A percentile compares a stretch with the other conserved stretches of the same genome.
Evolutionary conservation across 2,329 filamentous ascomycete species (phyloP).

Genomic region (Fusarium citri): DNA sequence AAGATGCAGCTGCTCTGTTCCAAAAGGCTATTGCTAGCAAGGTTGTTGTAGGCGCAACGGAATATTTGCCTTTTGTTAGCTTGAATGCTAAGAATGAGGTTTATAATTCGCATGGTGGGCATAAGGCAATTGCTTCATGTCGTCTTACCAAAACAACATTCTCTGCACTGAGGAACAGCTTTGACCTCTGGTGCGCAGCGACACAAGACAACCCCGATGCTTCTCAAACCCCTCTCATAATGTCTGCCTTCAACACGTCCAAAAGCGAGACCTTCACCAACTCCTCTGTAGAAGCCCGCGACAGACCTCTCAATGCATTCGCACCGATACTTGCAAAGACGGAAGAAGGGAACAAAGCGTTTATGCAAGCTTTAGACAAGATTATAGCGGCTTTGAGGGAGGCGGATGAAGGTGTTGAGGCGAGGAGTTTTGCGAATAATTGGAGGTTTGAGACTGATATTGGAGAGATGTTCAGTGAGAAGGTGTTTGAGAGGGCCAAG

Average conservation of each 20-base stretch:
- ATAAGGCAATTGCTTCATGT: slow-evolving; percentile 45
- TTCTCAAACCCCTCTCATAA: slow-evolving; percentile 17
- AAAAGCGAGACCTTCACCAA: slow-evolving; percentile 15
- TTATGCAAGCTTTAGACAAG: slow-evolving; percentile 16
- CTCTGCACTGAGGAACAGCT: slow-evolving; percentile 38
- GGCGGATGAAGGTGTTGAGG: slow-evolving; percentile 1
- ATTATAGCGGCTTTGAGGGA: slow-evolving; percentile 21
- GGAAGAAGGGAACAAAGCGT: slow-evolving; percentile 12
- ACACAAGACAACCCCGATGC: slow-evolving; percentile 38
- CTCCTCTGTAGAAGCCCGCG: slow-evolving; percentile 39
- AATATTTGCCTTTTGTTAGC: slow-evolving; percentile 31
- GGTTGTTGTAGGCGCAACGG: slow-evolving; percentile 43
- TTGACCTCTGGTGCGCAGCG: slow-evolving; percentile 40
- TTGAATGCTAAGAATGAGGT: slow-evolving; percentile 41
- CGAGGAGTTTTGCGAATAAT: slow-evolving; percentile 41
- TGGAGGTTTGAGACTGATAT: slow-evolving; percentile 35
- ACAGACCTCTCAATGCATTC: slow-evolving; percentile 31
- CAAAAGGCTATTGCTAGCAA: slow-evolving; percentile 23
- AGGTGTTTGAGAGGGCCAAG: slow-evolving; percentile 31
- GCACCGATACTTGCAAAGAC: slow-evolving; percentile 21
- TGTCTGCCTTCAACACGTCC: slow-evolving; percentile 30
- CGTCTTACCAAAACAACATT: slow-evolving; percentile 31
- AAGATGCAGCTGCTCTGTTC: slow-evolving; percentile 32
- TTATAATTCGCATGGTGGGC: slow-evolving; percentile 46
- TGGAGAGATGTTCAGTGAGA: slow-evolving; percentile 34